Percentiles rank a stretch among this genome's conserved stretches.
Conservation (phyloP, 1,284 basidiomycete species). For the Ustilago curta region DNA sequence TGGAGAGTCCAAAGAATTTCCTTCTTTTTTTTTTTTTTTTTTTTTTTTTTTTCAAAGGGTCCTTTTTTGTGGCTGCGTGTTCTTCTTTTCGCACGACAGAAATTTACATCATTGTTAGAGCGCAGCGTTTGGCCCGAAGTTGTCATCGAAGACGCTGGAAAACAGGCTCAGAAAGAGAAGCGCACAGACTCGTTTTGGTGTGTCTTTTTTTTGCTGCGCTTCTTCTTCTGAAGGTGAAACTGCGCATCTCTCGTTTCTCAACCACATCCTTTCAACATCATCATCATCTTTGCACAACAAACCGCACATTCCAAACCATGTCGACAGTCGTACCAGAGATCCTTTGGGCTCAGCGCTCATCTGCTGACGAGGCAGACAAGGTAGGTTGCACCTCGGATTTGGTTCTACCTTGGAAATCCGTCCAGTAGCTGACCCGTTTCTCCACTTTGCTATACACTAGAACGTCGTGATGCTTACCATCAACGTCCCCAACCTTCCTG, state of each 20-base stretch:
- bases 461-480: slow-evolving; percentile 68
- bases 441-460: no score
- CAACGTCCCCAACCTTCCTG: slow-evolving; percentile 67
- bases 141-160: slow-evolving; percentile 45
- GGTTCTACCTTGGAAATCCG: not conserved
- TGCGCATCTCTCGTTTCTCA: no score
- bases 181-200: slow-evolving; percentile 21
- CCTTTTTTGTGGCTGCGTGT: slow-evolving; percentile 1
- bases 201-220: not conserved
- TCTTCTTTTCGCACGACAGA: slow-evolving; percentile 45
- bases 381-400: slow-evolving; percentile 16
- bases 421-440: slow-evolving; percentile 4
- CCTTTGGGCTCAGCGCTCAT: slow-evolving; percentile 68
- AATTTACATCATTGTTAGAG: slow-evolving; percentile 18
- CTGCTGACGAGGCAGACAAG: slow-evolving; percentile 62
- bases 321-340: slow-evolving; percentile 64
- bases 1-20: no score
- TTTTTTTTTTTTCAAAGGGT: no score
- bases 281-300: not conserved
- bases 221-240: slow-evolving; percentile 34
- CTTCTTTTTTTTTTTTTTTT: no score
- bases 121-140: no score
- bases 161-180: slow-evolving; percentile 6
- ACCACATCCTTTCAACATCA: not conserved
- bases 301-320: slow-evolving; percentile 18